Base-by-base conservation (phyloP, 371 early-diverging fungal genomes). In the Conidiobolus incongruus region DNA sequence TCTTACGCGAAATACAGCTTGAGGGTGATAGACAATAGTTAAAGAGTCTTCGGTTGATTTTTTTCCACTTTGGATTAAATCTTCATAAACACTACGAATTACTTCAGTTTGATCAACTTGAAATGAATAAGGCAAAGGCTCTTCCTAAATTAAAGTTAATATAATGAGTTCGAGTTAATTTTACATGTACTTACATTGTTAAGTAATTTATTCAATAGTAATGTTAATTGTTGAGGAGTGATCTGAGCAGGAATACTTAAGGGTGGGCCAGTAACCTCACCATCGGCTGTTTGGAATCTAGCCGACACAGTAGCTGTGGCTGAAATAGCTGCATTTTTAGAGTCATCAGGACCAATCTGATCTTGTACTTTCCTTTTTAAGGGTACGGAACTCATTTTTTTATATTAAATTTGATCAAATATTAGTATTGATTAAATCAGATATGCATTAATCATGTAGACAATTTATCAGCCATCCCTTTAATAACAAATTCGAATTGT, bases 1-100 rank as follows among this genome's bases (percentile, higher is more conserved):
- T 17, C 87, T 70, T 15, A 94, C 92, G 37, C 79, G 66, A 69
- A 94, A 94, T 20, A 89, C 66, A 15, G 95, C 90, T 59, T 90
- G 91, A 6, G 95, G 95, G 47, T 77, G 76, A 61, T 91, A 94
- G 3, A 75, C 62, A 51, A 94, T 88, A 0, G 65, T 74, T 35
- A 94, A 59, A 11, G 72, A 68, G 31, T 84, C 77, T 71, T 94
- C 95, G 0, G 77, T 73, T 11, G 83, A 73, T 40, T 70, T 68
- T 30, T 74, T 69, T 47, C 68, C 66, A 21, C 69, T 66, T 32
- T 70, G 56, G 30, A 85, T 53, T 33, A 81, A 65, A 61, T 92
- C 93, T 23, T 56, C 53, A 54, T 78, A 70, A 28, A 94, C 52
- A 50, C 66, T 66, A 32, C 55, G 65, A 17, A 62, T 56, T 40